Evolutionary conservation across 2,329 filamentous ascomycete genomes (phyloP).

Genomic region (Ceratocystis harringtonii): DNA sequence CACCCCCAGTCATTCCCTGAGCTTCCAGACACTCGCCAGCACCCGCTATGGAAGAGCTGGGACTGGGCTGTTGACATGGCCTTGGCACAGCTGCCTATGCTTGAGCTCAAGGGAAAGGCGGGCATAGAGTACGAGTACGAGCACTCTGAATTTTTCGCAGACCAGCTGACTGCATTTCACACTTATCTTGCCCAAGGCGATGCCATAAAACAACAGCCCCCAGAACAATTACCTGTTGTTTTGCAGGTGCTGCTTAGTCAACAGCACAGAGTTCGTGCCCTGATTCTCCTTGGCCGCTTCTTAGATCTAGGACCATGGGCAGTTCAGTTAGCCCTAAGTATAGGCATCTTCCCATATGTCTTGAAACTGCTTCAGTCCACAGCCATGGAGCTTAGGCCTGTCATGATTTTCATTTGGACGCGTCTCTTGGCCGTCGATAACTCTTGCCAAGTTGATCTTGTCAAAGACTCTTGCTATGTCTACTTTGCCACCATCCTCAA

Average conservation of each 20-base stretch:
- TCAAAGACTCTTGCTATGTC: constrained; percentile 93
- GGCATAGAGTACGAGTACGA: constrained; percentile 76
- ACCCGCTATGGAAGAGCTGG: constrained; percentile 95
- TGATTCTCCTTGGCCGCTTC: constrained; percentile 86
- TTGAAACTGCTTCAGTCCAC: constrained; percentile 91
- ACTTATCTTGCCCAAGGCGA: constrained; percentile 75
- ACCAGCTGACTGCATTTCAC: constrained; percentile 93
- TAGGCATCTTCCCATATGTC: constrained; percentile 98
- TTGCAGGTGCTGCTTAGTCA: constrained; percentile 92
- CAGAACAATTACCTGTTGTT: constrained; percentile 90
- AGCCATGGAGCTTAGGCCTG: constrained; percentile 83
- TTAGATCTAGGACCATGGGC: constrained; percentile 94
- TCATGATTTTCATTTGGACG: constrained; percentile 99
- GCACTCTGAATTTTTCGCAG: constrained; percentile 90
- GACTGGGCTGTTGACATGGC: constrained; percentile 95
- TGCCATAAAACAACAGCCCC: constrained; percentile 70
- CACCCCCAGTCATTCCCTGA: constrained; percentile 83
- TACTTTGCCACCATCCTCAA: constrained; percentile 93
- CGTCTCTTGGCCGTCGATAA: constrained; percentile 89
- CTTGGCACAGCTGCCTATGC: constrained; percentile 68
- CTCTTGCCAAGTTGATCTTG: constrained; percentile 78
- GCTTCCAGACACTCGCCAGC: constrained; percentile 87
- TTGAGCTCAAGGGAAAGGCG: constrained; percentile 63
- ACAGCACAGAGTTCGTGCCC: constrained; percentile 76
- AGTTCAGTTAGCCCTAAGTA: constrained; percentile 92